Evolutionary conservation across 2,329 filamentous ascomycete genomes (phyloP), one percentile per base, ranked within the genome.

Genomic region (Chrysosporium queenslandicum): DNA sequence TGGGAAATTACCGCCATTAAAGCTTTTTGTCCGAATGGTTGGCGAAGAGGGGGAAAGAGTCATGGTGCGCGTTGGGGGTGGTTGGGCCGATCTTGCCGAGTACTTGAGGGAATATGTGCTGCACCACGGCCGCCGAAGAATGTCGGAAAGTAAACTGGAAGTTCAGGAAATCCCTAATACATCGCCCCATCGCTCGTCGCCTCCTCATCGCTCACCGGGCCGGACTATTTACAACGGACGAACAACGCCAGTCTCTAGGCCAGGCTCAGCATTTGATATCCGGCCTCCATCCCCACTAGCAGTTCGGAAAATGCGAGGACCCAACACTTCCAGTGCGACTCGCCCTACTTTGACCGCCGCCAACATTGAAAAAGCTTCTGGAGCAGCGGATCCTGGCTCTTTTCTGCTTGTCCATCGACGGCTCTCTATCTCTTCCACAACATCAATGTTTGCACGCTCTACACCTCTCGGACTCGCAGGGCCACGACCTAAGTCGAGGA

Each of bases 71-170:
- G 91, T 98, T 11, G 92, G 92, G 11, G 92, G 92, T 54, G 92
- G 92, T n/a, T 98, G 92, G 92, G 89, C 90, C 12, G 92, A 98
- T 67, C 74, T 98, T 18, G 91, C 86, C 34, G 92, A 97, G 67
- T 98, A 96, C 64, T 76, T 98, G 39, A 85, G 89, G 60, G 88
- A 95, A 66, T 98, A 96, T 62, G 90, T 89, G 6, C 82, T 83
- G 54, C 92, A 98, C 64, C 92, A 98, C 65, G 86, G 87, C 40
- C 83, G 87, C n/a, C 82, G 79, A 41, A 75, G 77, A 27, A 74
- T 78, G 18, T 76, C 74, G 25, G 78, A 80, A 34, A 73, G 73
- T 11, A 72, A 71, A 32, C 72, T 82, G 12, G 78, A 82, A 58
- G 72, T 82, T 14, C 69, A 78, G 50, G 77, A 76, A 61, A 8